A percentile compares a stretch with the other conserved stretches of the same genome.
Conservation (phyloP, 371 early-diverging fungal genomes). For the Mucor lusitanicus region DNA sequence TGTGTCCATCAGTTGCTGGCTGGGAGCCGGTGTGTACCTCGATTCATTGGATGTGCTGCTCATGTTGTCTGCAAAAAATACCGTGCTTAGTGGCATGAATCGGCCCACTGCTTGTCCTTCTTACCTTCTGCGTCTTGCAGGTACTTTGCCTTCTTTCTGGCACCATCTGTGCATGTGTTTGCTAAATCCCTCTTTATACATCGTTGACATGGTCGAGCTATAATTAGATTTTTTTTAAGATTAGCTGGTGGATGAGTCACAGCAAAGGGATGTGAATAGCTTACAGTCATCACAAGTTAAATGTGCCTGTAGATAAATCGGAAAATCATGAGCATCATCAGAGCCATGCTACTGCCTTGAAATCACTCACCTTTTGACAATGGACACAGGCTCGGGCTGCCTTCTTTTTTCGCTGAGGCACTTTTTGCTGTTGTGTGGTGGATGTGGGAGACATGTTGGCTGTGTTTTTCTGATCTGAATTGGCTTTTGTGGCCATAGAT, state of each 20-base stretch:
- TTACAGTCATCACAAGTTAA: conserved; percentile 66
- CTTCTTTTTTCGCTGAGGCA: conserved; percentile 29
- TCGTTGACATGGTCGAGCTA: conserved; percentile 81
- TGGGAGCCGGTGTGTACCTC: conserved; percentile 1
- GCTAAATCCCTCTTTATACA: conserved; percentile 76
- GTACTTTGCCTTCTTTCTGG: conserved; percentile 85
- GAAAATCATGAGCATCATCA: too few relatives aligned
- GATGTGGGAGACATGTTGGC: conserved; percentile 9
- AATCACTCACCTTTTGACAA: conserved; percentile 43
- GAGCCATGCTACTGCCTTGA: not conserved
- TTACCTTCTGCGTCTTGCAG: conserved; percentile 58
- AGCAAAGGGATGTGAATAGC: too few relatives aligned
- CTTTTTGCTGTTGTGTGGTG: conserved; percentile 9
- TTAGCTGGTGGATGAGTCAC: too few relatives aligned
- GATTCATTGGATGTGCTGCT: conserved; percentile 9
- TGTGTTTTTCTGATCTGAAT: not conserved
- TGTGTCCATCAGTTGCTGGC: conserved; percentile 2
- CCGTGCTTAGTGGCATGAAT: not conserved
- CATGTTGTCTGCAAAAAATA: not conserved
- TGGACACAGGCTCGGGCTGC: conserved; percentile 48
- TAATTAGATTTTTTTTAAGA: too few relatives aligned
- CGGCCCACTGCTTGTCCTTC: not conserved
- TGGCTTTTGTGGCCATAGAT: conserved; percentile 3
- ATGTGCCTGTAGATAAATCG: conserved; percentile 47
- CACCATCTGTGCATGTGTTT: conserved; percentile 74